Evolutionary conservation across 768 basidiomycete genomes (phyloP), one percentile per base, ranked within the genome.

Genomic region (Boletus sensibilis): DNA sequence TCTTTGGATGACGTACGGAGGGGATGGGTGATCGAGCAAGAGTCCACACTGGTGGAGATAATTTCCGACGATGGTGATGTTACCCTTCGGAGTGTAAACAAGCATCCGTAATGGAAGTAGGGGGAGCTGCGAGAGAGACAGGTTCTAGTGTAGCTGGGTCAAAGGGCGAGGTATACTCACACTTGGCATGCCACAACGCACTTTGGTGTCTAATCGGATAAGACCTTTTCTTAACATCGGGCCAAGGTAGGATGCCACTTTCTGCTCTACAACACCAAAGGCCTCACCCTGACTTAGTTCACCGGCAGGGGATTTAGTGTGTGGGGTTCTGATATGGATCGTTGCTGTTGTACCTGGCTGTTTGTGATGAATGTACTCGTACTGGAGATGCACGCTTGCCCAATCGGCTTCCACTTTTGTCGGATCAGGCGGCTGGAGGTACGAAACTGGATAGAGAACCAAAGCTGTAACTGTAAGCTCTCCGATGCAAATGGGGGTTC

Each of bases 21-120:
- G 76, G 18, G 82, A 74, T 1, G 97, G 96, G 63, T 97, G 88
- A 65, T 92, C 86, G 45, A 98, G 83, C 50, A 88, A 77, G 9
- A 94, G 75, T 39, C 80, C 81, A 57, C 81, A 80, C 55, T 83
- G 79, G 25, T 84, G 82, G 49, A 98, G 81, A 65, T 85, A 86
- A 65, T 84, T 79, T 59, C 91, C 86, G 58, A 99, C 88, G 52
- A 88, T 85, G 33, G 79, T 75, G 59, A 98, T 88, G 72, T 98
- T 94, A 33, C 92, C 91, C 70, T 96, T 97, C 5, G 93, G 92
- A 6, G 96, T 96, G 73, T 90, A 96, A 31, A 98, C 85, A 38
- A 97, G 83, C 72, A 97, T 82, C 66, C 89, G 88, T 18, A 98
- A 78, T 21, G 87, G 84, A 43, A 96, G 78, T 52, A 94, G 90